Conservation (phyloP, 768 basidiomycete genomes). For the Harrya chromipes region DNA sequence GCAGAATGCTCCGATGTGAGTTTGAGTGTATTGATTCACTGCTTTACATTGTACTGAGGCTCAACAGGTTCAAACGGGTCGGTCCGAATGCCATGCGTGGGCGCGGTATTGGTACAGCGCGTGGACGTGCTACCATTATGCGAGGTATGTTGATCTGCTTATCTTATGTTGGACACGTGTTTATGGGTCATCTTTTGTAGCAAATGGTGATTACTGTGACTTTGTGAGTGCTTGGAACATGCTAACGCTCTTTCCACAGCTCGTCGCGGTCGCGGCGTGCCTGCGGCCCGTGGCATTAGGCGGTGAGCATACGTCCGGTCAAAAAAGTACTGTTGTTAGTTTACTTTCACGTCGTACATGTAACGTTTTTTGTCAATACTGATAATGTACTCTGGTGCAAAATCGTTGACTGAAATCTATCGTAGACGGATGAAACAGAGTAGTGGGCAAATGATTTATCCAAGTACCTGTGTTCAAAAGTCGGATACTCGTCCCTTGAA, state of each 20-base stretch:
- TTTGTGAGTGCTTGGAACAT: slow-evolving; percentile 5
- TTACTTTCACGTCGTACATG: slow-evolving; percentile 12
- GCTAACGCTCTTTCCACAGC: slow-evolving; percentile 43
- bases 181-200: slow-evolving; percentile 40
- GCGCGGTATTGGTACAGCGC: slow-evolving; percentile 97
- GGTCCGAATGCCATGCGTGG: slow-evolving; percentile 99
- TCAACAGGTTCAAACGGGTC: slow-evolving; percentile 92
- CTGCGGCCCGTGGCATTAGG: slow-evolving; percentile 74
- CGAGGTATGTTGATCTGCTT: slow-evolving; percentile 60
- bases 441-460: background rate
- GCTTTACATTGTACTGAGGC: slow-evolving; percentile 5
- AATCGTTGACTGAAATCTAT: background rate
- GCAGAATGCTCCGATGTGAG: slow-evolving; percentile 97
- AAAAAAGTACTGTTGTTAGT: slow-evolving; percentile 12
- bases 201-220: slow-evolving; percentile 59
- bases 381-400: slow-evolving; percentile 3
- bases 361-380: slow-evolving; percentile 12
- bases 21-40: slow-evolving; percentile 12
- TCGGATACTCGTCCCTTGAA: slow-evolving; percentile 87
- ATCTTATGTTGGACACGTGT: slow-evolving; percentile 5
- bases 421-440: background rate
- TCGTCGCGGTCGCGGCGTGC: slow-evolving; percentile 83
- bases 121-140: slow-evolving; percentile 98
- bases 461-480: slow-evolving; percentile 47
- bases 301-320: slow-evolving; percentile 44